phyloP scores from a whole-genome alignment of 768 basidiomycete genomes.

The Pluteus cervinus region DNA sequence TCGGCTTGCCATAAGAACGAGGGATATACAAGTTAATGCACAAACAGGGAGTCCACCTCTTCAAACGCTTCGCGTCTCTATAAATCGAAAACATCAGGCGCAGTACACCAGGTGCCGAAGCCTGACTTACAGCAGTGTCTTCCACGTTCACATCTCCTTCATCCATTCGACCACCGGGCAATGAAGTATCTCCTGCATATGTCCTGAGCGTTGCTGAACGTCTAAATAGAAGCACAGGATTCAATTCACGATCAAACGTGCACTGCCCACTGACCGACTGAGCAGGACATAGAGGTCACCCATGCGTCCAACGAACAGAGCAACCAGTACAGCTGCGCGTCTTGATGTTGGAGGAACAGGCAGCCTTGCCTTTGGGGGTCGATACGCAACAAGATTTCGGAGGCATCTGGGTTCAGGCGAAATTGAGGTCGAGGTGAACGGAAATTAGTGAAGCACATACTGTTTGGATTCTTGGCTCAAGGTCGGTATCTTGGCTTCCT shows the following conservation, averaged over 20 bases:
- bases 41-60: conserved; percentile 48
- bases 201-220: conserved; percentile 66
- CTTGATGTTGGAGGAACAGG: conserved; percentile 45
- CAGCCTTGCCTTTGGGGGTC: conserved; percentile 31
- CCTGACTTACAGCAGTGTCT: conserved; percentile 68
- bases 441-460: conserved; percentile 19
- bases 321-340: conserved; percentile 75
- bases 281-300: conserved; percentile 85
- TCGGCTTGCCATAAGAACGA: conserved; percentile 2
- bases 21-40: neutral
- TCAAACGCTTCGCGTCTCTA: conserved; percentile 87
- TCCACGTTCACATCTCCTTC: conserved; percentile 60
- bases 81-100: neutral
- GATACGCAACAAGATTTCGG: conserved; percentile 45
- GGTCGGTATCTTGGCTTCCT: conserved; percentile 37
- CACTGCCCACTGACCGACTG: conserved; percentile 63
- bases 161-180: conserved; percentile 84
- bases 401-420: conserved; percentile 39
- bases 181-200: conserved; percentile 84
- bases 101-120: neutral
- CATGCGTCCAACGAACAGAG: conserved; percentile 75
- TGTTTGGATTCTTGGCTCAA: conserved; percentile 46
- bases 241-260: too few species aligned
- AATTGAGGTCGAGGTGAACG: neutral
- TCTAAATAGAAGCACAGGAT: conserved; percentile 33